Percentiles rank a stretch among this genome's conserved stretches.
Conservation (phyloP, 2,329 filamentous ascomycete species). For the Calonectria naviculata region DNA sequence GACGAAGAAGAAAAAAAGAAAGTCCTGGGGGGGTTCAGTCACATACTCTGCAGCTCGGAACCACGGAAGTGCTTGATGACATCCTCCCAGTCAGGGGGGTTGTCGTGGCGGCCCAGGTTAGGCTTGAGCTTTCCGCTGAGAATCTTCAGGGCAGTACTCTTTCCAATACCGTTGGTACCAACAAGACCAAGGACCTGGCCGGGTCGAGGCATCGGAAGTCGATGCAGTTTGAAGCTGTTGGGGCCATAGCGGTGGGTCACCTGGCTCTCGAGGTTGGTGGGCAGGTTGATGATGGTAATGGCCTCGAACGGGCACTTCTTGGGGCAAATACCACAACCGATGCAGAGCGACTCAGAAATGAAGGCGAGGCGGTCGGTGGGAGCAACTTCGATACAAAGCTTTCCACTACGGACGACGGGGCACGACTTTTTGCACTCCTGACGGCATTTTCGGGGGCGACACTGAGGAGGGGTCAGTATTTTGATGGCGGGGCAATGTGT, state of each 20-base stretch:
- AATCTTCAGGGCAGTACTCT: slow-evolving; percentile 99
- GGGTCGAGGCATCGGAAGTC: slow-evolving; percentile 93
- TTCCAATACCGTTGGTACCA: slow-evolving; percentile 99
- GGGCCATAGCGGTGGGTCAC: slow-evolving; percentile 99
- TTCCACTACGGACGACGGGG: slow-evolving; percentile 96
- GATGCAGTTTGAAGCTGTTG: slow-evolving; percentile 99
- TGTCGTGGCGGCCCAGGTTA: slow-evolving; percentile 93
- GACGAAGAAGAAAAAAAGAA: too few species aligned
- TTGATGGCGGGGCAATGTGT: slow-evolving; percentile 39
- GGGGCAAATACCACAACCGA: slow-evolving; percentile 99
- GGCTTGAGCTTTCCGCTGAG: slow-evolving; percentile 98
- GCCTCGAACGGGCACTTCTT: slow-evolving; percentile 99
- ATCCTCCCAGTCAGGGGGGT: slow-evolving; percentile 99
- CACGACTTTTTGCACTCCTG: slow-evolving; percentile 99
- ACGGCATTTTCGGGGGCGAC: slow-evolving; percentile 79
- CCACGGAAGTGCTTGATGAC: slow-evolving; percentile 98
- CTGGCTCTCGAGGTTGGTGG: slow-evolving; percentile 97
- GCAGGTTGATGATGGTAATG: slow-evolving; percentile 99
- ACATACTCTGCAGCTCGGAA: slow-evolving; percentile 93
- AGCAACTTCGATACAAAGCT: slow-evolving; percentile 95
- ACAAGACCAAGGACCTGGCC: slow-evolving; percentile 97
- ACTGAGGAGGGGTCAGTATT: slow-evolving; percentile 47
- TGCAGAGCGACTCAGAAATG: slow-evolving; percentile 95
- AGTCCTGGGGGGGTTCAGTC: slow-evolving; percentile 1
- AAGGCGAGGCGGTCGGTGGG: slow-evolving; percentile 94